Percentiles rank a stretch among this genome's conserved stretches.
Evolutionary conservation across 225 moss, liverwort and hornwort genomes (phyloP).

Genomic region (Antitrichia curtipendula): DNA sequence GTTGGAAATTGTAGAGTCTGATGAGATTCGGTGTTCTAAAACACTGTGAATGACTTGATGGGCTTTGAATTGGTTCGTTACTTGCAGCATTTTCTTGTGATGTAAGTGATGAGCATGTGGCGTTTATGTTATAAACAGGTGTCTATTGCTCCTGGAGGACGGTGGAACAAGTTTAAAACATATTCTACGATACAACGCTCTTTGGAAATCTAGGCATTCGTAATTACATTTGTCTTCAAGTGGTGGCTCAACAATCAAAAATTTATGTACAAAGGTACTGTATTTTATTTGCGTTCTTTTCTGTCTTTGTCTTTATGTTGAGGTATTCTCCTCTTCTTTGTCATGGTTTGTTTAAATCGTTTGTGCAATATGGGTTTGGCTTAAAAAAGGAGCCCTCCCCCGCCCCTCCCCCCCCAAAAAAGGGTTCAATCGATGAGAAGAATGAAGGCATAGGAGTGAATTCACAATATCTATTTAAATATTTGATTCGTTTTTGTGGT

Average conservation of each 20-base stretch:
- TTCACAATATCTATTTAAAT: not conserved
- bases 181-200: slow-evolving; percentile 90
- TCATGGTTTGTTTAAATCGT: not conserved
- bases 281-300: not conserved
- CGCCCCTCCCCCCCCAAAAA: too few species aligned
- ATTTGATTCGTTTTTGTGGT: not conserved
- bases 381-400: not conserved
- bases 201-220: slow-evolving; percentile 92
- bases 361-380: not conserved
- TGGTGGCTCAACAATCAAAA: slow-evolving; percentile 89
- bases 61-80: not conserved
- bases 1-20: not conserved
- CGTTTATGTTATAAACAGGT: slow-evolving; percentile 30
- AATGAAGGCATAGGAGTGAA: not conserved
- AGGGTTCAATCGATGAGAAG: not conserved
- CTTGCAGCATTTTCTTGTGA: not conserved
- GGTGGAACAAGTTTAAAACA: slow-evolving; percentile 96
- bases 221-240: slow-evolving; percentile 61
- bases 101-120: not conserved
- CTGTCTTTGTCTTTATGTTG: not conserved
- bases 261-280: slow-evolving; percentile 74
- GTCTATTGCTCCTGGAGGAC: slow-evolving; percentile 75
- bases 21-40: not conserved
- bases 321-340: not conserved
- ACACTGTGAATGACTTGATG: not conserved